Conservation (phyloP, 352 stramenopile species). For the Globisporangium paroecandrum region DNA sequence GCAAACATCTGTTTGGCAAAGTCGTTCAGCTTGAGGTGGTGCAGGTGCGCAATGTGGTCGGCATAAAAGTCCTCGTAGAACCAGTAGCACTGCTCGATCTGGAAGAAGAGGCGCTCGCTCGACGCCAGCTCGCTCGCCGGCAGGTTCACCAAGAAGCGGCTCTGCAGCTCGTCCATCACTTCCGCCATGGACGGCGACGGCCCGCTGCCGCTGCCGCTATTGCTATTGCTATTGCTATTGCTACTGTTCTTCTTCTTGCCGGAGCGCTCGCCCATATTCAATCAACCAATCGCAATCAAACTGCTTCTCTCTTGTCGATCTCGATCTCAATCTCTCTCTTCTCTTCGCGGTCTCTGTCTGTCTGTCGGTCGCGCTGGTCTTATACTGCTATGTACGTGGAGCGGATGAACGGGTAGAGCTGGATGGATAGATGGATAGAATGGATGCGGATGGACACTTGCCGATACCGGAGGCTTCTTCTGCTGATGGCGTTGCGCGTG, state of each 20-base stretch:
- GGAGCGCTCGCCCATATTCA: conserved; percentile 10
- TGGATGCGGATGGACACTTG: neutral
- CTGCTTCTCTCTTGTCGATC: neutral
- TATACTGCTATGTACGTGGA: neutral
- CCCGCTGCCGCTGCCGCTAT: neutral
- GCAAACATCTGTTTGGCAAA: conserved; percentile 93
- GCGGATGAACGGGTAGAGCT: neutral
- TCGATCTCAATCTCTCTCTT: neutral
- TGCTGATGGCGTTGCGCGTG: conserved; percentile 1
- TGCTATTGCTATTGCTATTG: too few relatives aligned
- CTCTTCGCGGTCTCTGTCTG: neutral
- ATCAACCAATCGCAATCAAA: neutral
- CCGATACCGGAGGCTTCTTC: neutral
- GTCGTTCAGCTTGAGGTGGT: conserved; percentile 92
- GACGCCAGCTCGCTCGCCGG: conserved; percentile 87
- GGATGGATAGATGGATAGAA: neutral
- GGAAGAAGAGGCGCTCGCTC: conserved; percentile 95
- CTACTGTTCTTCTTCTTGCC: conserved; percentile 18
- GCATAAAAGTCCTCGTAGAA: conserved; percentile 98
- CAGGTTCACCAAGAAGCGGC: conserved; percentile 94
- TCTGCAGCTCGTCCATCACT: conserved; percentile 95
- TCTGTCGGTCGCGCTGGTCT: neutral
- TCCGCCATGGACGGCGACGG: conserved; percentile 69
- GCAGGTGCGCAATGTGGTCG: conserved; percentile 81
- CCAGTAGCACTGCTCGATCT: conserved; percentile 97